Base-by-base conservation (phyloP, 208 protist species). In the Willaertia magna region DNA sequence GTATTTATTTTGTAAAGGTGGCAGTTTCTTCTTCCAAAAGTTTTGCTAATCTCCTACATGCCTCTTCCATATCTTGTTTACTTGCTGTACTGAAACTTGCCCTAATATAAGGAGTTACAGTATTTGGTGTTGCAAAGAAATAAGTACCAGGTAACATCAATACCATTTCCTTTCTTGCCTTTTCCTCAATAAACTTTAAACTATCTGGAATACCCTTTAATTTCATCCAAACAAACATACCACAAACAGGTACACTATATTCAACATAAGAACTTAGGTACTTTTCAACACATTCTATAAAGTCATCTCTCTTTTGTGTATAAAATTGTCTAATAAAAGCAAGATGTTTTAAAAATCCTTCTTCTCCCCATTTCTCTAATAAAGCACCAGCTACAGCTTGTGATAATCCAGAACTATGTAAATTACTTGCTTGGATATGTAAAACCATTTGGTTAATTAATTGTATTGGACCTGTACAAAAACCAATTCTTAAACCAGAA, bases 141-240 rank as follows among this genome's bases (percentile, higher is more conserved):
- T 87, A 74, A 74, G 39, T 14, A 48, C 91, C 91, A 18, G 90
- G 91, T 18, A 92, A 59, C 6, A 92, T 26, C 0, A 92, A 44
- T 7, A 92, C 82, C 18, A 90, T 92, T 51, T 89, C 55, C 4
- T 88, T 75, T 14, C 87, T 40, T 3, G 91, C 91, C 48, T 92
- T 88, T 22, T 88, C 39, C 51, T 67, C 84, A 75, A 93, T 93
- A 26, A 93, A 52, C 18, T 20, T 22, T 22, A 81, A 55, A 16
- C 79, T 83, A 75, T 92, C 91, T 4, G 30, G 1, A 12, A 92
- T 75, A 49, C 84, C 84, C 3, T 76, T 44, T 2, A 92, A 42
- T 40, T 87, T 86, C 18, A 92, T 85, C 91, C 91, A 93, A 49
- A 92, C 0, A n/a, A 93, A 93, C 91, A 93, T 93, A 11, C 91